Evolutionary conservation across 768 basidiomycete genomes (phyloP), one percentile per base, ranked within the genome.

Genomic region (Cyathus striatus): DNA sequence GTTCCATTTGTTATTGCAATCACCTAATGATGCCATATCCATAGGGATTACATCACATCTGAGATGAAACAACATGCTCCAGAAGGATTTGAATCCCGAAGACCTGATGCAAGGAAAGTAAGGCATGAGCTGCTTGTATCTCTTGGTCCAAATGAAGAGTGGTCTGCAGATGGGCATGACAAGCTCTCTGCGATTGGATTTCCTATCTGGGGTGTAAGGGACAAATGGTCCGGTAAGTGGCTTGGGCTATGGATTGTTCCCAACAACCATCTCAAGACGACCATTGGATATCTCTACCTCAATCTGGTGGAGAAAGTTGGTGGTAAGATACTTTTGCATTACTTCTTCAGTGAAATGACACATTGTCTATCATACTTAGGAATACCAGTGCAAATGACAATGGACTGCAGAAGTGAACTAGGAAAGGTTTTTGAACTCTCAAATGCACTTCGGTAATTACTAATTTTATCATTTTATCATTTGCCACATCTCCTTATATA

Each of bases 141-240:
- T 0, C 17, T 69, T 6, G 67, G 69, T 3, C 56, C 63, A 18
- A 56, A 70, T 41, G 53, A 68, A 9, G 49, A 57, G 1, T 72
- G 66, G 68, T 30, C 62, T 1, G 58, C 49, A 0, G 64, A 68
- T 50, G 65, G 69, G 0, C 70, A 72, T 38, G 62, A 69, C 41
- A 73, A 72, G 42, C 54, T 73, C 0, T 50, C 59, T 38, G 46
- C 49, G 7, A 68, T 69, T 23, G 70, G 69, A 0, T 71, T 71
- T 47, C 61, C 64, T 0, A 52, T 70, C 18, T 71, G 57, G 52
- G 65, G 46, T 3, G 43, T 68, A 38, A 57, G 60, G 13, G 67
- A 70, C 38, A 56, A 62, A 42, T 57, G 53, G 1, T 59, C 60
- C 0, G 53, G 52, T 0, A 53, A 49, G 26, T 63, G 62, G 55